Base-by-base conservation (phyloP, 257 asterid species). In the Gynochthodes officinalis region DNA sequence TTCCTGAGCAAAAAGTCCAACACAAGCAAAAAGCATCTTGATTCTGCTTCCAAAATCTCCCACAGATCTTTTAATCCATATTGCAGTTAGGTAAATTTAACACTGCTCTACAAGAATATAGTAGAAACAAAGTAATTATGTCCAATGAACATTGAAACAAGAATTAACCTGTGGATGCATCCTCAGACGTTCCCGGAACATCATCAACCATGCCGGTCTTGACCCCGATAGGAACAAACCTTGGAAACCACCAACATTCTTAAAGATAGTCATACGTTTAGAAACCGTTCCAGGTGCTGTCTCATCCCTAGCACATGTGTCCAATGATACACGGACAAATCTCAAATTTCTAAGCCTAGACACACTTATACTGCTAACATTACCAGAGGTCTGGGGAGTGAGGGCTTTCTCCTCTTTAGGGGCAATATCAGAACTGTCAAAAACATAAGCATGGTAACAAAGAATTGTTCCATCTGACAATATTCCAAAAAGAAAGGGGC, bases 281-380 rank as follows among this genome's bases (percentile, higher is more conserved):
- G 88, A 82, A 64, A 83, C 72, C 66, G 75, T 80, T 75, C 89
- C 99, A 75, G 95, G 75, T 43, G 89, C 75, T 67, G 84, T 70
- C 84, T 88, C 98, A 74, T 91, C 97, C 90, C 83, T 88, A 46
- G 90, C 89, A 78, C 88, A 89, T 61, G 87, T 27, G 71, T 91
- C 99, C 81, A 91, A 81, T 64, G 85, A 71, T 52, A 89, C 86
- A 63, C 97, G 95, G 39, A 73, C 80, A 75, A 94, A 94, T 72
- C 97, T 90, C 84, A 94, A 82, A 80, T 94, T 91, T 78, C 90
- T 87, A 70, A 91, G 96, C 85, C 99, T 85, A 60, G 99, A 94
- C 49, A 85, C 86, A 84, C 84, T 89, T 67, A 77, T 66, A 84
- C 84, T 80, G 71, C 86, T 77, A 76, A 71, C 79, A 63, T 73